Percentiles rank a stretch among this genome's conserved stretches.
These are phyloP conservation scores for Astrothelium subdiscretum DNA, from an alignment of 495 filamentous ascomycete species.

Conservation along the genomic window DNA sequence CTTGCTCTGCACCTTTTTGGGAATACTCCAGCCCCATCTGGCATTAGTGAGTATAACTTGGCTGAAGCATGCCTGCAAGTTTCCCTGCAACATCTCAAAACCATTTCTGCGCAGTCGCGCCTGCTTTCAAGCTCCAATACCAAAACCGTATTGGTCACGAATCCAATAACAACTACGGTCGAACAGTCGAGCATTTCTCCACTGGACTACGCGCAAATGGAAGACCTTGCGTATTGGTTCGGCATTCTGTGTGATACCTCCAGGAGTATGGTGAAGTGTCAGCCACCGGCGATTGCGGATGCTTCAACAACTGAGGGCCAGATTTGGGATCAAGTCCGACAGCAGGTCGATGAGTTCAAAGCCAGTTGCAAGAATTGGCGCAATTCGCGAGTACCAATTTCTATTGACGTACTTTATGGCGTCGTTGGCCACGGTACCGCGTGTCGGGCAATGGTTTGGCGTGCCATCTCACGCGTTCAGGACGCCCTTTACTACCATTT, in stretches of 20 bases:
- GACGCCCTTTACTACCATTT: neutral
- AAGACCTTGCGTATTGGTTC: neutral
- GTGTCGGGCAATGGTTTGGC: neutral
- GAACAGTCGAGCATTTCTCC: neutral
- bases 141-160: neutral
- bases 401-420: neutral
- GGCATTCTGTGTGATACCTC: neutral
- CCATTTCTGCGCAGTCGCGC: neutral
- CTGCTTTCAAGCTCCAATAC: neutral
- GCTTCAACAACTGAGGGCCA: neutral
- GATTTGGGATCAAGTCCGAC: neutral
- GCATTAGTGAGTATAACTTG: neutral
- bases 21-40: neutral
- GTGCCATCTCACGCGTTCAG: neutral
- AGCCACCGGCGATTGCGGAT: neutral
- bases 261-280: neutral
- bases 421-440: neutral
- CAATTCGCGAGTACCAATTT: neutral
- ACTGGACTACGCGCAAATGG: neutral
- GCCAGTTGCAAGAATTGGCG: neutral
- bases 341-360: constrained; percentile 1
- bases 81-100: neutral
- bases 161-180: neutral
- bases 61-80: neutral
- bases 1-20: neutral